Evolutionary conservation across 257 asterid species (phyloP).

Genomic region (Cinchona pubescens): DNA sequence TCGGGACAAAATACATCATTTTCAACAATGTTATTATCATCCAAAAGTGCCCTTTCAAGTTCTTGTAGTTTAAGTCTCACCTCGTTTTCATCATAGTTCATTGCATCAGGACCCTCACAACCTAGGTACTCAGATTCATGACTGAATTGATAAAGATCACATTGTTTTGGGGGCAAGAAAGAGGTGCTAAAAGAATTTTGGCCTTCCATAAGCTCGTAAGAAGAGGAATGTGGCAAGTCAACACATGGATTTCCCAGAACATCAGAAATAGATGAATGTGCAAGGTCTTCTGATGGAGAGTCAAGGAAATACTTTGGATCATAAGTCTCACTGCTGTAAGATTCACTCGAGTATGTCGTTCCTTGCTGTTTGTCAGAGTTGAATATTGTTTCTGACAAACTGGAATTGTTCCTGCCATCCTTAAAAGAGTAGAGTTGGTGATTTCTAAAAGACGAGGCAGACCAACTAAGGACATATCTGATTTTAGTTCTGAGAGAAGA

Average conservation of each 20-base stretch:
- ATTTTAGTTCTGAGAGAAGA: conserved; percentile 10
- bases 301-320: conserved; percentile 51
- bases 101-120: conserved; percentile 37
- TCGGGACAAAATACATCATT: conserved; percentile 14
- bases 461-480: conserved; percentile 67
- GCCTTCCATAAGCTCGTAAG: conserved; percentile 24
- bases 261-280: conserved; percentile 31
- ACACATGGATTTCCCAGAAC: conserved; percentile 34
- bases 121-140: conserved; percentile 38
- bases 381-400: conserved; percentile 37
- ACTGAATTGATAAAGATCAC: conserved; percentile 23
- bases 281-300: conserved; percentile 57
- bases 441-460: conserved; percentile 47
- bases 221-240: conserved; percentile 27
- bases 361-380: conserved; percentile 38
- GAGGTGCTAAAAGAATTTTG: conserved; percentile 29
- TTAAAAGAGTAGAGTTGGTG: conserved; percentile 45
- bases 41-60: conserved; percentile 78
- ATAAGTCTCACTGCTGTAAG: conserved; percentile 50
- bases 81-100: conserved; percentile 49
- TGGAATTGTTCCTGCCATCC: conserved; percentile 38
- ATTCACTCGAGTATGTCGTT: conserved; percentile 44
- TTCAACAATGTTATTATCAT: conserved; percentile 36
- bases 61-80: conserved; percentile 74
- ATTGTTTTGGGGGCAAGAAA: conserved; percentile 25